phyloP scores from a whole-genome alignment of 2,329 filamentous ascomycete species.

The Esteya vermicola region DNA sequence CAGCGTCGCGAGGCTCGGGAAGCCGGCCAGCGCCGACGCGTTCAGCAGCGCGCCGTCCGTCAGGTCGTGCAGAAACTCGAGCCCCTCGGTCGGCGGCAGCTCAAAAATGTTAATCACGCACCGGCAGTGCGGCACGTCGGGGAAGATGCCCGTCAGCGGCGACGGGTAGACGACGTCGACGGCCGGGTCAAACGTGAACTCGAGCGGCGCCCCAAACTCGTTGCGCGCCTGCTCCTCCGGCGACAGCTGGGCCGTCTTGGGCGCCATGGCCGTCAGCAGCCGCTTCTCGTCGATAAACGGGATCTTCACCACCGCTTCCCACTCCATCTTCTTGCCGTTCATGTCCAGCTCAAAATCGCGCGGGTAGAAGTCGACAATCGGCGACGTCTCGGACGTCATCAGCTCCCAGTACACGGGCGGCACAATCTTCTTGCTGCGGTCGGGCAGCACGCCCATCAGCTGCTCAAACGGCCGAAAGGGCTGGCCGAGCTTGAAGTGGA shows the following conservation, averaged over 20 bases:
- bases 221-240: slow-evolving; percentile 72
- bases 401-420: slow-evolving; percentile 74
- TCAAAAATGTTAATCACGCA: slow-evolving; percentile 97
- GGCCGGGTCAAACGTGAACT: slow-evolving; percentile 74
- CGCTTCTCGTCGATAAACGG: slow-evolving; percentile 93
- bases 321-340: slow-evolving; percentile 99
- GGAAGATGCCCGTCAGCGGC: slow-evolving; percentile 78
- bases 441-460: slow-evolving; percentile 93
- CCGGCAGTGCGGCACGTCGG: slow-evolving; percentile 71
- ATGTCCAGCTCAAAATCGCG: slow-evolving; percentile 95
- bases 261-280: slow-evolving; percentile 70
- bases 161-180: slow-evolving; percentile 75
- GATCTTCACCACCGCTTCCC: slow-evolving; percentile 98
- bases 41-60: slow-evolving; percentile 76
- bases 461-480: slow-evolving; percentile 93
- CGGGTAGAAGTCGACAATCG: slow-evolving; percentile 96
- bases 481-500: slow-evolving; percentile 87
- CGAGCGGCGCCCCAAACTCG: slow-evolving; percentile 79
- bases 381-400: slow-evolving; percentile 82
- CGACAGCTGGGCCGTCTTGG: slow-evolving; percentile 65
- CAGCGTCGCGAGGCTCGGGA: slow-evolving; percentile 77
- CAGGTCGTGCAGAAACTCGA: slow-evolving; percentile 73
- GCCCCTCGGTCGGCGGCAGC: slow-evolving; percentile 76
- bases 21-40: slow-evolving; percentile 73
- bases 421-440: slow-evolving; percentile 94